Conservation (phyloP, 225 moss, liverwort and hornwort species). For the Anthoceros angustus region DNA sequence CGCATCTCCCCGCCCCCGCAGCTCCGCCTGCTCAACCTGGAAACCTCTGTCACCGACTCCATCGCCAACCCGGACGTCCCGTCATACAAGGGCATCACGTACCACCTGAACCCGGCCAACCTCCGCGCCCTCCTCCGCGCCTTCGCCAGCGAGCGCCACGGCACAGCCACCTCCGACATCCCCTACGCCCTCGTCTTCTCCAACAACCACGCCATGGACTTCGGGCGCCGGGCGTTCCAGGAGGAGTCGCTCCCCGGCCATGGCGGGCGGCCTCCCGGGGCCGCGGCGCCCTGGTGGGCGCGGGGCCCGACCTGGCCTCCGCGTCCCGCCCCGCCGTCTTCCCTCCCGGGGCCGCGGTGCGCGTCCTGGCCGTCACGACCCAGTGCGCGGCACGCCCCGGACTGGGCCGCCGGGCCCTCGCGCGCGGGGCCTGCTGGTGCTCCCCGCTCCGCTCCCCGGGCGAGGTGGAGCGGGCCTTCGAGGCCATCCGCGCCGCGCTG, state of each 20-base stretch:
- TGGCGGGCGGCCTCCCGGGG: background rate
- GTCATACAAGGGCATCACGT: background rate
- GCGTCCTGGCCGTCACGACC: background rate
- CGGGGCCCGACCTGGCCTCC: background rate
- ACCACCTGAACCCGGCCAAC: background rate
- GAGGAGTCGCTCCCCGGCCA: background rate
- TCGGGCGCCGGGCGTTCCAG: background rate
- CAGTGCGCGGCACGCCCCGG: background rate
- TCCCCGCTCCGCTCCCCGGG: background rate
- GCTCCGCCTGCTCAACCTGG: background rate
- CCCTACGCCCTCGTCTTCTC: background rate
- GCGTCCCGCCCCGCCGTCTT: background rate
- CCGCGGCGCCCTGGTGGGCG: background rate
- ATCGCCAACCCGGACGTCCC: background rate
- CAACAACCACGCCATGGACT: constrained; percentile 1
- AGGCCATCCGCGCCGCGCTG: background rate
- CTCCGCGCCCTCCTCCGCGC: background rate
- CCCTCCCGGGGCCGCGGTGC: background rate
- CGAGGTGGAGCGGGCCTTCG: background rate
- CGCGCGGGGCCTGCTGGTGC: background rate
- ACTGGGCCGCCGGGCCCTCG: background rate
- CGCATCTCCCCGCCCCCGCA: background rate
- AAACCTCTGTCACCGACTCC: background rate
- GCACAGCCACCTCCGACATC: background rate
- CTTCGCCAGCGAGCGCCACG: background rate